Evolutionary conservation across 2,329 filamentous ascomycete species (phyloP), one percentile per base, ranked within the genome.

Genomic region (Ophiostoma ulmi): DNA sequence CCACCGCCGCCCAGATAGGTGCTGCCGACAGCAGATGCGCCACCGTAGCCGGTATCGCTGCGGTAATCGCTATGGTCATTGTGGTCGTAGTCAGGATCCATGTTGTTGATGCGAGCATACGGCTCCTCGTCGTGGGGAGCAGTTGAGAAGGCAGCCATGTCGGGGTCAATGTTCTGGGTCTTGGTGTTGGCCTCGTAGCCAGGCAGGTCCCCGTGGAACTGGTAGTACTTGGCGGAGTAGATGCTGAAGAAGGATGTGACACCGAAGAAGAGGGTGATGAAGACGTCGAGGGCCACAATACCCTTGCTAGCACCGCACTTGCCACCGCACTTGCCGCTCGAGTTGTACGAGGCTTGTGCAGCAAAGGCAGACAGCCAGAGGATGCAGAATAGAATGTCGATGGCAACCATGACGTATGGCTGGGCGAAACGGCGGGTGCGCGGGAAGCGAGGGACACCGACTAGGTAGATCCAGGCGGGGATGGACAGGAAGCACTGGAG

Each of bases 111-210:
- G 17, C 86, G 86, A 68, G 87, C 86, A 75, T 90, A 90, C 63
- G 86, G 84, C 76, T 90, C 88, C 74, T 90, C 88, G 75, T 88
- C 87, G 76, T 88, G 85, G n/a, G 87, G 86, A 17, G 86, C 86
- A 78, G 88, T 88, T 71, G 87, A 89, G 80, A 90, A 90, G 72
- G 88, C 88, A 38, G 88, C 87, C 81, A 90, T 90, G 78, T 90
- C 88, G 0, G 88, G 88, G 77, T 90, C 88, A 74, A 89, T 89
- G 80, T 86, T 85, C 74, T 82, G 79, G 72, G 72, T 26, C 72
- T 77, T 77, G 72, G 77, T 77, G 68, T 81, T 79, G 69, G 81
- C 81, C 75, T 87, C 86, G 77, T 88, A 88, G 71, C 88, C 88
- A 1, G 88, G 88, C 20, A 90, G 83, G 70, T 80, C 83, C 75